Evolutionary conservation across 73 alveolate genomes (phyloP).

Genomic region (Diophrys appendiculata): DNA sequence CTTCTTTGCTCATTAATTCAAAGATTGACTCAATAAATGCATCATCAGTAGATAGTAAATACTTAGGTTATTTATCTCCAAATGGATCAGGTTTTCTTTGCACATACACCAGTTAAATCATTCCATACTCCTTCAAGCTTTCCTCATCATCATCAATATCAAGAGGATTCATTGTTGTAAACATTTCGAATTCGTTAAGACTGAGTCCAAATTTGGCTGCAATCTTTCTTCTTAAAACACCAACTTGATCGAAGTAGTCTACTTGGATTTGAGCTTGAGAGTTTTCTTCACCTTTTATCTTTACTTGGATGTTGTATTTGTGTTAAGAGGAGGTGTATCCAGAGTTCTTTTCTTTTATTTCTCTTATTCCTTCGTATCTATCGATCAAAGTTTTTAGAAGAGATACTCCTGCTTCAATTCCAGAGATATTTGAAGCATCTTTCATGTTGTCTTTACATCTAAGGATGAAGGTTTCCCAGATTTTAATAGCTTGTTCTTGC

Average conservation of each 20-base stretch:
- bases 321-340: slow-evolving; percentile 1
- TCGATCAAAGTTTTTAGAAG: slow-evolving; percentile 51
- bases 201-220: slow-evolving; percentile 47
- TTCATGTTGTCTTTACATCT: slow-evolving; percentile 30
- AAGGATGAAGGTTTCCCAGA: slow-evolving; percentile 24
- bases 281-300: not conserved
- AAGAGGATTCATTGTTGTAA: slow-evolving; percentile 18
- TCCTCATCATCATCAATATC: slow-evolving; percentile 67
- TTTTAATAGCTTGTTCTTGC: not conserved
- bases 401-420: slow-evolving; percentile 18
- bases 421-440: slow-evolving; percentile 5
- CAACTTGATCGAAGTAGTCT: slow-evolving; percentile 31
- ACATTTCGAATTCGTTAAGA: slow-evolving; percentile 43
- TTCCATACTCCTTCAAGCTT: slow-evolving; percentile 32
- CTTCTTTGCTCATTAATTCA: slow-evolving; percentile 32
- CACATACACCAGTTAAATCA: slow-evolving; percentile 9
- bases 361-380: slow-evolving; percentile 54
- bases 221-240: slow-evolving; percentile 51
- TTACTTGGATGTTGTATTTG: not conserved
- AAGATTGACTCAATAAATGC: slow-evolving; percentile 35
- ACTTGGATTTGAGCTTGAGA: slow-evolving; percentile 4
- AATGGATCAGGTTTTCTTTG: not conserved
- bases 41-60: slow-evolving; percentile 41
- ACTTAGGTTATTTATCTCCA: slow-evolving; percentile 55
- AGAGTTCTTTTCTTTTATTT: slow-evolving; percentile 20